Percentiles rank a stretch among this genome's conserved stretches.
Conservation (phyloP, 1,284 basidiomycete genomes). For the Ceratobasidium sp. region DNA sequence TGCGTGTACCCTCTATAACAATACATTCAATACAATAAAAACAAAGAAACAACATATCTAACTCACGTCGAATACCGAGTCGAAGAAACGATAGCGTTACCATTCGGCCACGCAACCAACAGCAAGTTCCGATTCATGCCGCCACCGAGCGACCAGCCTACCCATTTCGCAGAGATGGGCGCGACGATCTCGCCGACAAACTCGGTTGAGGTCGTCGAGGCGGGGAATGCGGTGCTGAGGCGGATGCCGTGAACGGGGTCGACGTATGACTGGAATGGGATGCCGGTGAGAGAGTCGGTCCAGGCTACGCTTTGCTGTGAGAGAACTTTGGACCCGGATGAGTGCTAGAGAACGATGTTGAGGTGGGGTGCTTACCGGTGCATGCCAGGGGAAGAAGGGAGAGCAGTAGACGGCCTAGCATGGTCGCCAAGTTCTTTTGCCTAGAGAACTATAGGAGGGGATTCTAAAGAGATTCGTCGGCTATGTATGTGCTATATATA, state of each 20-base stretch:
- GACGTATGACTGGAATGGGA: slow-evolving; percentile 35
- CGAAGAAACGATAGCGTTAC: slow-evolving; percentile 62
- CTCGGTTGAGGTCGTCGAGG: slow-evolving; percentile 52
- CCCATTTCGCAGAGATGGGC: slow-evolving; percentile 65
- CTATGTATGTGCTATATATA: slow-evolving; percentile 18
- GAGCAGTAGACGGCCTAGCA: slow-evolving; percentile 36
- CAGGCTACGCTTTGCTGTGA: slow-evolving; percentile 37
- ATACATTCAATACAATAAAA: slow-evolving; percentile 32
- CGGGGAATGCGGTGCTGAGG: slow-evolving; percentile 40
- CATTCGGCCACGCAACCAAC: slow-evolving; percentile 67
- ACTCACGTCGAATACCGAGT: slow-evolving; percentile 65
- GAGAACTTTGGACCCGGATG: background rate
- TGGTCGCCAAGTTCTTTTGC: slow-evolving; percentile 17
- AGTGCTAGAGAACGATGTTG: background rate
- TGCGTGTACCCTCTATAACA: slow-evolving; percentile 58
- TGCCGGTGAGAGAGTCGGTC: slow-evolving; percentile 37
- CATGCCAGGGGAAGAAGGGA: slow-evolving; percentile 42
- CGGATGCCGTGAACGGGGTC: slow-evolving; percentile 37
- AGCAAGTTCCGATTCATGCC: slow-evolving; percentile 62
- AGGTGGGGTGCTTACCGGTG: background rate
- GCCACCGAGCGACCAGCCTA: slow-evolving; percentile 63
- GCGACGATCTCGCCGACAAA: slow-evolving; percentile 72
- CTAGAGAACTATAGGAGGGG: slow-evolving; percentile 1
- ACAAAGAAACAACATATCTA: background rate
- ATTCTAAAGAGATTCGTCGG: background rate